Percentiles rank a stretch among this genome's conserved stretches.
Conservation (phyloP, 2,329 filamentous ascomycete genomes). For the Sclerotinia sclerotiorum region DNA sequence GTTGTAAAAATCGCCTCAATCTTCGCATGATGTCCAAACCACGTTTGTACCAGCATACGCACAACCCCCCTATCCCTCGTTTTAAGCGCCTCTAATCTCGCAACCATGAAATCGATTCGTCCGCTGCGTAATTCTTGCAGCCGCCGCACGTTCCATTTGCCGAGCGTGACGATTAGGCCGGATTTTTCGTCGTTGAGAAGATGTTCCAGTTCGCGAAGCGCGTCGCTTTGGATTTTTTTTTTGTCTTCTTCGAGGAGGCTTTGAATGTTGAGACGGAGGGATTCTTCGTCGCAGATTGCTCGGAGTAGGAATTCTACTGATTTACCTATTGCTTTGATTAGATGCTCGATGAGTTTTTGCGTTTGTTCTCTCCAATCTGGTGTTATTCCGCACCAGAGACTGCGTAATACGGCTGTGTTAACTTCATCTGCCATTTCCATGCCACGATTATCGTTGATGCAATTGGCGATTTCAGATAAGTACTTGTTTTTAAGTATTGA, state of each 20-base stretch:
- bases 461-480: neutral
- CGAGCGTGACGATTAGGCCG: neutral
- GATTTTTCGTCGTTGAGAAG: conserved; percentile 8
- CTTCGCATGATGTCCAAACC: neutral
- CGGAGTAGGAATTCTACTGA: neutral
- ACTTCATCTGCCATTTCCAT: conserved; percentile 7
- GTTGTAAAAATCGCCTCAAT: conserved; percentile 24
- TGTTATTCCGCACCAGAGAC: conserved; percentile 3
- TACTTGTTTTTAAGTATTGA: neutral
- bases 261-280: neutral
- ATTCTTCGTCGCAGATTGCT: neutral
- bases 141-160: neutral
- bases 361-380: neutral
- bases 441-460: conserved; percentile 5
- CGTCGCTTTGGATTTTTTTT: neutral
- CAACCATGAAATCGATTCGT: neutral
- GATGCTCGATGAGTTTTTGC: neutral
- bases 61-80: neutral
- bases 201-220: neutral
- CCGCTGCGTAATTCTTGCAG: neutral
- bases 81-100: neutral
- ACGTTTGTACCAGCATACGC: neutral
- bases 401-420: neutral
- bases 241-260: neutral
- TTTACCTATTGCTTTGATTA: neutral